These are phyloP conservation scores for Ustilago xerochloae DNA, from an alignment of 1,284 basidiomycete genomes.

Conservation along the genomic window DNA sequence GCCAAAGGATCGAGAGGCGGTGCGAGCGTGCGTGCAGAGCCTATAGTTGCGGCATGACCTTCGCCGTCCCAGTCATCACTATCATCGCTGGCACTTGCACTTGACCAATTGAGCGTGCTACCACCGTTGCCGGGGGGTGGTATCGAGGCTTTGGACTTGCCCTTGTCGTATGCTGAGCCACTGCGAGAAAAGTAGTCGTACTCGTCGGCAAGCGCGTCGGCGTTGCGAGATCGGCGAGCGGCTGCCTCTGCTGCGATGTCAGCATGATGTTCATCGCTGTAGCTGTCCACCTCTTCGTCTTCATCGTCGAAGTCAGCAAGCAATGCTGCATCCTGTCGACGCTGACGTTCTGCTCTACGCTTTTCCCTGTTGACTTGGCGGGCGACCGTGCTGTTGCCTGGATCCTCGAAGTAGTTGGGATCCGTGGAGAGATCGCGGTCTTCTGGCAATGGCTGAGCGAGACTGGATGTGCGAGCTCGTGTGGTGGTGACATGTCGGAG, in stretches of 20 bases:
- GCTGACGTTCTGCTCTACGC: constrained; percentile 32
- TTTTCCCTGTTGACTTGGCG: constrained; percentile 48
- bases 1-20: constrained; percentile 17
- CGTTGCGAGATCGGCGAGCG: constrained; percentile 11
- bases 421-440: constrained; percentile 37
- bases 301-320: constrained; percentile 35
- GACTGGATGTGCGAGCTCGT: constrained; percentile 36
- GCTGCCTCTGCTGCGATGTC: constrained; percentile 21
- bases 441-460: constrained; percentile 49
- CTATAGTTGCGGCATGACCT: background rate
- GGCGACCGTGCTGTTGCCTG: constrained; percentile 35
- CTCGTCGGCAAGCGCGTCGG: constrained; percentile 11
- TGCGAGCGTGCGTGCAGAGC: constrained; percentile 11
- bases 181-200: constrained; percentile 48
- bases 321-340: constrained; percentile 33
- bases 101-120: constrained; percentile 20
- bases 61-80: constrained; percentile 49
- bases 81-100: constrained; percentile 42
- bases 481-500: constrained; percentile 52
- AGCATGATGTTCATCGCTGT: constrained; percentile 7
- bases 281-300: constrained; percentile 21
- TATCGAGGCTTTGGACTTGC: constrained; percentile 27
- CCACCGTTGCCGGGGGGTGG: constrained; percentile 8
- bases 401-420: constrained; percentile 24
- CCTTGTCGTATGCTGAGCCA: constrained; percentile 16